Evolutionary conservation across 768 basidiomycete species (phyloP).

Genomic region (Trametopsis cervina): DNA sequence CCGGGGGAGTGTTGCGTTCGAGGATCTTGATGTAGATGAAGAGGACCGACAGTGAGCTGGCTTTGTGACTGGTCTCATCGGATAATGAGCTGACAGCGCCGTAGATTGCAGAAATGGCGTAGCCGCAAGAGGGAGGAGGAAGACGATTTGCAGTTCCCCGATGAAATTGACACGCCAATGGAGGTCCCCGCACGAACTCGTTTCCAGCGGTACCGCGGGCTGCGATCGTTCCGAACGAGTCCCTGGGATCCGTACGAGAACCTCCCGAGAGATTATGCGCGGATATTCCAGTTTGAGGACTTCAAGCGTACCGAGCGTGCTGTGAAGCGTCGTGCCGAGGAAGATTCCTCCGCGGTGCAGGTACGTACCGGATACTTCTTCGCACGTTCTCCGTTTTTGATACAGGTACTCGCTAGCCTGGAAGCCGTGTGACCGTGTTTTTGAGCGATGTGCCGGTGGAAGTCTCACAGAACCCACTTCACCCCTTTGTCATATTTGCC

Average conservation of each 20-base stretch:
- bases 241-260: slow-evolving; percentile 99
- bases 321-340: slow-evolving; percentile 58
- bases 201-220: slow-evolving; percentile 88
- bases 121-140: slow-evolving; percentile 68
- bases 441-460: slow-evolving; percentile 70
- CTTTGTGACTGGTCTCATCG: too few relatives aligned
- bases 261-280: slow-evolving; percentile 86
- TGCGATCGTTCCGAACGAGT: slow-evolving; percentile 90
- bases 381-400: neutral
- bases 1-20: slow-evolving; percentile 49
- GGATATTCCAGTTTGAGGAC: slow-evolving; percentile 96
- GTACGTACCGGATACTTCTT: slow-evolving; percentile 32
- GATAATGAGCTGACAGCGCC: too few relatives aligned
- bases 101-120: slow-evolving; percentile 64
- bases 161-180: slow-evolving; percentile 92
- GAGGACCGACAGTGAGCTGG: slow-evolving; percentile 52
- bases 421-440: slow-evolving; percentile 70
- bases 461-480: slow-evolving; percentile 30
- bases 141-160: slow-evolving; percentile 85
- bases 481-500: slow-evolving; percentile 66
- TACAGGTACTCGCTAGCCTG: too few relatives aligned
- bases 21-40: slow-evolving; percentile 55
- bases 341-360: slow-evolving; percentile 54
- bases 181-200: slow-evolving; percentile 73
- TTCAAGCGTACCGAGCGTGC: slow-evolving; percentile 79